Evolutionary conservation across 768 basidiomycete genomes (phyloP), one percentile per base, ranked within the genome.

Genomic region (Lepiota brunneoincarnata): DNA sequence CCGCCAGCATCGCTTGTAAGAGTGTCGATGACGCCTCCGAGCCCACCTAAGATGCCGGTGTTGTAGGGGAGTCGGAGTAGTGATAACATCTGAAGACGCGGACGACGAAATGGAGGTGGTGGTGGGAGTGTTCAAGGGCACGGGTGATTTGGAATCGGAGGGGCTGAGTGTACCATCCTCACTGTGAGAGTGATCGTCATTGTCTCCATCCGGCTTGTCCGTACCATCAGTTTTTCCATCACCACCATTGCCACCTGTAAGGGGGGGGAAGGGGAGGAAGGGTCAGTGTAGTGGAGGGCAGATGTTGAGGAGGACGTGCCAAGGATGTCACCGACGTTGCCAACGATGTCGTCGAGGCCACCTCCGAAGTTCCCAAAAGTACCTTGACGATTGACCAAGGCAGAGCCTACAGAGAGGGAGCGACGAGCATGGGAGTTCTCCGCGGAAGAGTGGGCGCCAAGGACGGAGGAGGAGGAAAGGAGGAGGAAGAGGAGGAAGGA

Each of bases 361-460:
- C 15, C 20, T 23, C 50, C 39, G n/a, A 39, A 26, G 26, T 15
- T 31, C 6, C 39, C 49, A 12, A 59, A 9, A 31, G 18, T 37
- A 28, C 41, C 43, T 43, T 57, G 53, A 26, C 58, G 47, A 41
- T 34, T 58, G 14, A 23, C 17, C 23, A 48, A 4, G 12, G 51
- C 54, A 31, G 31, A 31, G 7, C 11, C 11, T 31, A 10, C 11
- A 10, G 31, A 17, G 15, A 74, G 55, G 3, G 70, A 69, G 66
- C 53, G 73, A 66, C 72, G 64, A 1, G 68, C 67, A 70, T 72
- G 63, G 43, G 67, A 59, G 41, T 64, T 53, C 15, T 59, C 40
- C 6, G 65, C 51, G n/a, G 76, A 74, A 0, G 76, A 72, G 58
- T 76, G 79, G 42, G 69, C 62, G 0, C 75, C 75, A 18, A 64